Evolutionary conservation across 768 basidiomycete species (phyloP).

Genomic region (Amanita phalloides): DNA sequence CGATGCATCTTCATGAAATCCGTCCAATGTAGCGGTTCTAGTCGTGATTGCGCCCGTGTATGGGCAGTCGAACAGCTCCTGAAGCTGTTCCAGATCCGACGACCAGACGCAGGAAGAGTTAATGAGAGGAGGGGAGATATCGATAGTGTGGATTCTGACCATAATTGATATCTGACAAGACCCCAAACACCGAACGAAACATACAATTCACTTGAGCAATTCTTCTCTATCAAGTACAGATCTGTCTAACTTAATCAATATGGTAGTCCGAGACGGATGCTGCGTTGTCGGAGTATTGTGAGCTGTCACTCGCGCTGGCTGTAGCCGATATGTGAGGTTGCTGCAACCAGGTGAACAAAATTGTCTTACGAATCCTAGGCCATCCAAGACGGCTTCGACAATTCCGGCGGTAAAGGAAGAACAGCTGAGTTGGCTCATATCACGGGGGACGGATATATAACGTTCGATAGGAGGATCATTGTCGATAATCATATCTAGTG

Average conservation of each 20-base stretch:
- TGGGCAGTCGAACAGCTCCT: conserved; percentile 51
- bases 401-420: conserved; percentile 97
- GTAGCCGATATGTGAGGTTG: conserved; percentile 7
- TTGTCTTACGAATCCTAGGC: conserved; percentile 80
- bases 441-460: conserved; percentile 86
- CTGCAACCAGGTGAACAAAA: background rate
- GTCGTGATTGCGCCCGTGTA: conserved; percentile 76
- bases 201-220: conserved; percentile 51
- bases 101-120: conserved; percentile 83
- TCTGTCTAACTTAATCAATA: conserved; percentile 92
- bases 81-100: conserved; percentile 52
- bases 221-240: conserved; percentile 92
- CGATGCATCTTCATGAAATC: conserved; percentile 54
- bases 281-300: conserved; percentile 83
- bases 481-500: conserved; percentile 92
- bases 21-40: conserved; percentile 60
- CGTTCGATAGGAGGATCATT: conserved; percentile 91
- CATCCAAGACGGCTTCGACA: conserved; percentile 94
- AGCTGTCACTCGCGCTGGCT: conserved; percentile 96
- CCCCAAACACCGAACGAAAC: conserved; percentile 7
- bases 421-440: conserved; percentile 89
- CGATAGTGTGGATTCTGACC: conserved; percentile 47
- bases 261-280: conserved; percentile 81
- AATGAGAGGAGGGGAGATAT: conserved; percentile 53
- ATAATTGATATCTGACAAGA: conserved; percentile 20